Evolutionary conservation across 164 flowering plant species (phyloP).

Genomic region (Sextonia rubra): DNA sequence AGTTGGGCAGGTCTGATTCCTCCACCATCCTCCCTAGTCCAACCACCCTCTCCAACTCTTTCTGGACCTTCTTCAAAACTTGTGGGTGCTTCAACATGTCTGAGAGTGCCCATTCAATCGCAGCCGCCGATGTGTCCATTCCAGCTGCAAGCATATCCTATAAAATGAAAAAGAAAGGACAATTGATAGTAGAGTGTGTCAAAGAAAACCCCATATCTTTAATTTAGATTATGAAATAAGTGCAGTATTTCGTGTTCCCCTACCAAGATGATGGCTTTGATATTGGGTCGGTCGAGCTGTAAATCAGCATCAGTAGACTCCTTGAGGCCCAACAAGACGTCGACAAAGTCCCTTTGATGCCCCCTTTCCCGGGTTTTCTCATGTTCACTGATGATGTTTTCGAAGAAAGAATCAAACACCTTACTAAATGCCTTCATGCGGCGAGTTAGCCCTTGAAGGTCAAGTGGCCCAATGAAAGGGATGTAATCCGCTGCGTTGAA

Average conservation of each 20-base stretch:
- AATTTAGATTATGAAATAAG: not conserved
- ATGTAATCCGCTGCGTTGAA: slow-evolving; percentile 43
- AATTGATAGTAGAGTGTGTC: not conserved
- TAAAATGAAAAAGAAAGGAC: no score
- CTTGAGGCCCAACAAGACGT: slow-evolving; percentile 2
- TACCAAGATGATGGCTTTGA: slow-evolving; percentile 3
- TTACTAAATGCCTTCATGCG: slow-evolving; percentile 3
- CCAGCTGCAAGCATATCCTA: slow-evolving; percentile 2
- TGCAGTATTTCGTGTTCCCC: not conserved
- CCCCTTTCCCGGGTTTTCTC: not conserved
- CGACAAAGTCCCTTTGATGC: slow-evolving; percentile 5
- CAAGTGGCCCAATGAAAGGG: slow-evolving; percentile 1
- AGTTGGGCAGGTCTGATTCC: slow-evolving; percentile 5
- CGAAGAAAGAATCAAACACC: slow-evolving; percentile 1
- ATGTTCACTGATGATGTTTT: slow-evolving; percentile 7
- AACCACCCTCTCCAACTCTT: not conserved
- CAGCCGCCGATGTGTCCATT: not conserved
- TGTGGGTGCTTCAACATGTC: slow-evolving; percentile 4
- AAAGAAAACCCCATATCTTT: not conserved
- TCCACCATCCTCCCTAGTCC: slow-evolving; percentile 12
- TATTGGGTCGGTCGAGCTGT: not conserved
- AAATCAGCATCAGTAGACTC: slow-evolving; percentile 3
- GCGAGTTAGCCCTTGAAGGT: slow-evolving; percentile 4
- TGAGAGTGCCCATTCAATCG: slow-evolving; percentile 12
- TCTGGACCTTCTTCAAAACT: slow-evolving; percentile 3